phyloP scores from a whole-genome alignment of 73 alveolate genomes.

The Symbiodinium pilosum region DNA sequence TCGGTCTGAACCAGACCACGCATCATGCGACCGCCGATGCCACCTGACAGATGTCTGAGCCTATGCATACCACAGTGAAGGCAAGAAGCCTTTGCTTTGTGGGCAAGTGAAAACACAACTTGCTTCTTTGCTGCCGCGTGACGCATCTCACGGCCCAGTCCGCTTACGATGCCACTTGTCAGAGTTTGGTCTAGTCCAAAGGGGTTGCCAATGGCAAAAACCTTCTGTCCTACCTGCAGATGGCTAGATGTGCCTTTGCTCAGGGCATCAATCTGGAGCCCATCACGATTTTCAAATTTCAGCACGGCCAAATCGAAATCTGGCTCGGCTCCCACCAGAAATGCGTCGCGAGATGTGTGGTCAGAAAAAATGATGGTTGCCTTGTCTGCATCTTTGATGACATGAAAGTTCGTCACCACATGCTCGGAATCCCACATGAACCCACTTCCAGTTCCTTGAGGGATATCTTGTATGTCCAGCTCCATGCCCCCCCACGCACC shows the following conservation, averaged over 20 bases:
- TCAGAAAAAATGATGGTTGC: slow-evolving; percentile 53
- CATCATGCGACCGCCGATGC: background rate
- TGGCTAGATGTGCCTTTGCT: background rate
- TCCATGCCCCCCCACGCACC: slow-evolving; percentile 23
- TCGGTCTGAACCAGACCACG: slow-evolving; percentile 82
- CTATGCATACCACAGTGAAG: slow-evolving; percentile 63
- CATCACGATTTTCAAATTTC: background rate
- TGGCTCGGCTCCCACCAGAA: slow-evolving; percentile 53
- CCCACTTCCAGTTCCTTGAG: slow-evolving; percentile 87
- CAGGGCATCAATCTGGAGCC: background rate
- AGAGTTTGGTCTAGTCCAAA: slow-evolving; percentile 89
- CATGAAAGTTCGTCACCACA: slow-evolving; percentile 83
- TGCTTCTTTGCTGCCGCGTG: too few species aligned
- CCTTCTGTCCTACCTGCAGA: slow-evolving; percentile 76
- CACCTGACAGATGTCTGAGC: slow-evolving; percentile 61
- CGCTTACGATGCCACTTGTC: slow-evolving; percentile 78
- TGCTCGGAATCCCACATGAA: slow-evolving; percentile 84
- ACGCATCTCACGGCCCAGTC: too few species aligned
- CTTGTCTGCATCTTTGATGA: slow-evolving; percentile 64
- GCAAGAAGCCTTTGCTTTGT: too few species aligned
- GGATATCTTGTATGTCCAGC: slow-evolving; percentile 22
- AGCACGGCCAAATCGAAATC: slow-evolving; percentile 72
- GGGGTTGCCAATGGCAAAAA: slow-evolving; percentile 86
- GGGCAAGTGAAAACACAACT: too few species aligned
- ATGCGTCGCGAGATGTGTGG: slow-evolving; percentile 35